phyloP scores from a whole-genome alignment of 768 basidiomycete species.

The Hydnum rufescens region DNA sequence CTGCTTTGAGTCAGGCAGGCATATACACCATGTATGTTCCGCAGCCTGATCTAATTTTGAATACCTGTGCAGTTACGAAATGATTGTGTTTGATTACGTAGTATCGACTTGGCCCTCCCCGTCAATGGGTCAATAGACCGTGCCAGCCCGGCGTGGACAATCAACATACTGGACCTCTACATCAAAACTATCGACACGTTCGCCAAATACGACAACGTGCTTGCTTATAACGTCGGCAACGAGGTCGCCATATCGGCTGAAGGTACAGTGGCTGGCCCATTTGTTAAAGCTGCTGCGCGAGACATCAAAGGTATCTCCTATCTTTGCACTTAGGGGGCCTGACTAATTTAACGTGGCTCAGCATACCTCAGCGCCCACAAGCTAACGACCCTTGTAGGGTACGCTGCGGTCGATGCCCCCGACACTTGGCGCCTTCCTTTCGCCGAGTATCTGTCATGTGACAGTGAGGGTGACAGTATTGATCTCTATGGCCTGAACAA shows the following conservation, averaged over 20 bases:
- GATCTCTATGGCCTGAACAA: conserved; percentile 79
- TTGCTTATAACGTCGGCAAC: conserved; percentile 82
- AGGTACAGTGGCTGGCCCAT: conserved; percentile 46
- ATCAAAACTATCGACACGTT: conserved; percentile 59
- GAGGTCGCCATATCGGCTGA: conserved; percentile 40
- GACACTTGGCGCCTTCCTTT: conserved; percentile 16
- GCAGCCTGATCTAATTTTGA: background rate
- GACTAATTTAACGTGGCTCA: conserved; percentile 1
- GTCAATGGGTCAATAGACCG: conserved; percentile 70
- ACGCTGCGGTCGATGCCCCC: background rate
- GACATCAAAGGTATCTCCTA: conserved; percentile 54
- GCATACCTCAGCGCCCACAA: background rate
- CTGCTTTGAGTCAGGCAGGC: conserved; percentile 46
- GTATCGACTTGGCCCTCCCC: conserved; percentile 73
- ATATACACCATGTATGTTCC: conserved; percentile 71
- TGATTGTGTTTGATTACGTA: conserved; percentile 16
- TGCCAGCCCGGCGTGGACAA: conserved; percentile 51
- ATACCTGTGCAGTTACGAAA: background rate
- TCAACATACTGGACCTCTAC: conserved; percentile 62
- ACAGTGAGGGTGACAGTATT: conserved; percentile 43
- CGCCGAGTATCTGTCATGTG: conserved; percentile 67
- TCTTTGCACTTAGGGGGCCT: conserved; percentile 31
- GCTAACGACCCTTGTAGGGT: background rate
- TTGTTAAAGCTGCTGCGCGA: conserved; percentile 78
- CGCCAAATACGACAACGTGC: conserved; percentile 70